These are phyloP conservation scores for Phytopythium montanum DNA, from an alignment of 352 stramenopile species.

Conservation along the genomic window DNA sequence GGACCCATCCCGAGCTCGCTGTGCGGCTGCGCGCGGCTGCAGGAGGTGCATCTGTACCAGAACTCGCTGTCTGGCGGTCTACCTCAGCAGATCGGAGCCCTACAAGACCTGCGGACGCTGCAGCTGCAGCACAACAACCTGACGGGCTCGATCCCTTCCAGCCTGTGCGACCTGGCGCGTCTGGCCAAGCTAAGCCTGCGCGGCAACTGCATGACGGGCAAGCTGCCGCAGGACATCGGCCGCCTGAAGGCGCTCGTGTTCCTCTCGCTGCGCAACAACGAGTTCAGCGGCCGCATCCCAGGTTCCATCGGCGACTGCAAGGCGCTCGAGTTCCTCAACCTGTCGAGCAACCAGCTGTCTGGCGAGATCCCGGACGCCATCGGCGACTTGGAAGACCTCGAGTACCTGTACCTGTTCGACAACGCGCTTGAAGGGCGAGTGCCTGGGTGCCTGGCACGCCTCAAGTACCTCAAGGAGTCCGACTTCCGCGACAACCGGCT, in stretches of 20 bases:
- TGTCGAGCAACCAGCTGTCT: constrained; percentile 79
- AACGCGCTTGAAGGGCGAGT: constrained; percentile 71
- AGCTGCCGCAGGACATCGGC: constrained; percentile 61
- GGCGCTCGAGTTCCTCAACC: constrained; percentile 80
- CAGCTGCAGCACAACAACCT: constrained; percentile 86
- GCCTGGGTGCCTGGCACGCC: constrained; percentile 54
- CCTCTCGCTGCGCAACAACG: constrained; percentile 83
- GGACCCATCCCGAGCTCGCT: constrained; percentile 41
- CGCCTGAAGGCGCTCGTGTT: constrained; percentile 69
- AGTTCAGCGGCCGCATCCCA: constrained; percentile 63
- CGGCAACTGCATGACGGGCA: constrained; percentile 71
- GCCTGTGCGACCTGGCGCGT: constrained; percentile 50
- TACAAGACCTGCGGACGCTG: constrained; percentile 62
- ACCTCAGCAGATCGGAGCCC: constrained; percentile 42
- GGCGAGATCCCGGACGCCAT: constrained; percentile 65
- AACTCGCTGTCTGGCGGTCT: constrained; percentile 69
- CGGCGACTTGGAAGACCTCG: constrained; percentile 69
- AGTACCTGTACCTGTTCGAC: constrained; percentile 87
- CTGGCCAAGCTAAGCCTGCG: constrained; percentile 71
- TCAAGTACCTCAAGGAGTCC: constrained; percentile 79
- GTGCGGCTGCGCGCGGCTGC: constrained; percentile 50
- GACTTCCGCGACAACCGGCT: constrained; percentile 80
- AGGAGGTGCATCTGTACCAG: constrained; percentile 77
- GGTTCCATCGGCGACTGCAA: constrained; percentile 67
- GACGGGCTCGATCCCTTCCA: constrained; percentile 40